Evolutionary conservation across 768 basidiomycete species (phyloP), one percentile per base, ranked within the genome.

Genomic region (Tubosaeta sp.): DNA sequence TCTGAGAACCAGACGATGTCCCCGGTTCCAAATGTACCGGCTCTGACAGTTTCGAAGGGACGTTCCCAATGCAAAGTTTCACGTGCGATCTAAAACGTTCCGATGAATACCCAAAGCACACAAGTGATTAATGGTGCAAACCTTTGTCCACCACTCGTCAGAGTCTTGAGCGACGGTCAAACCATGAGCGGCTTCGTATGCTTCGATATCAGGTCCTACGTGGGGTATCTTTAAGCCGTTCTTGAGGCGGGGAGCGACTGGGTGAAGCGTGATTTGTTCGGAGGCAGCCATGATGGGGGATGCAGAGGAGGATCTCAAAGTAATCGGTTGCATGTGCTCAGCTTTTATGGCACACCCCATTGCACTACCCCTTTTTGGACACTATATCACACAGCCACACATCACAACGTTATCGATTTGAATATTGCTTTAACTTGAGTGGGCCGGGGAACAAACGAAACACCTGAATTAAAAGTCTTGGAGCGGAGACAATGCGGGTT

Each of bases 1-100:
- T 99, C 95, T 5, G 92, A 92, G 80, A 97, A 98, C 95, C 95
- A 98, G 56, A 80, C 80, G 53, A 95, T 84, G 66, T 97, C 91
- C 27, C 95, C 95, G 2, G 79, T 81, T 63, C 80, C 77, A 63
- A 98, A 97, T 7, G 78, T 75, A 41, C 95, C 95, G 5, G 88
- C 75, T 62, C 86, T 76, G 53, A 97, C 92, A 25, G 85, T 93
- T 55, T 84, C 76, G 80, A 97, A 97, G 11, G 90, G 91, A 31
- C 86, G 80, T 68, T 94, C 84, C 93, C 92, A 94, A 71, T 91
- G 75, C 31, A 97, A 72, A 35, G 80, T 83, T 53, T 92, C 82
- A 53, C 77, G 76, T 1, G 95, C 95, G 59, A 76, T 71, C 85
- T 88, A 50, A 16, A 51, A 14, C 1, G 16, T 8, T 2, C 11